Conservation (phyloP, 2,329 filamentous ascomycete genomes). For the Colletotrichum spaethianum region DNA sequence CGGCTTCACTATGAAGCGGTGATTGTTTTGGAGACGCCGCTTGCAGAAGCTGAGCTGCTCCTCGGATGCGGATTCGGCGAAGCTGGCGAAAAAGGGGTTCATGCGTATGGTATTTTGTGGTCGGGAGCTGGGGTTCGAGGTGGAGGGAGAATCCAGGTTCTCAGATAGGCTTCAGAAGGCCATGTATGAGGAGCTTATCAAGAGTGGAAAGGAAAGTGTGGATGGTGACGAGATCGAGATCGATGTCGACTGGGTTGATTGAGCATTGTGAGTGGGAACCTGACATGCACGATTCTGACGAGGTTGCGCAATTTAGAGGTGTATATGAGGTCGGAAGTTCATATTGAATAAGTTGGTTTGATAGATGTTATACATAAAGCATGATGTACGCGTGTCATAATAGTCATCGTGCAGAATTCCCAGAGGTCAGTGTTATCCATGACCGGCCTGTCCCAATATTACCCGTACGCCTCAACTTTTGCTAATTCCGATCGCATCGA, state of each 20-base stretch:
- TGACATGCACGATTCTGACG: background rate
- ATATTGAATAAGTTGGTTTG: background rate
- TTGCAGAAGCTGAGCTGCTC: too few species aligned
- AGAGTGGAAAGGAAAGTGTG: background rate
- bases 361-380: background rate
- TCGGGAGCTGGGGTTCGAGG: background rate
- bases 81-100: background rate
- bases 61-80: background rate
- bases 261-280: background rate
- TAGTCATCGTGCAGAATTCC: too few species aligned
- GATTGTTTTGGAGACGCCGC: too few species aligned
- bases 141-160: background rate
- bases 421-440: background rate
- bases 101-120: slow-evolving; percentile 9
- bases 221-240: background rate
- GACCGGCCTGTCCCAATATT: background rate
- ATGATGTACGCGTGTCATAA: background rate
- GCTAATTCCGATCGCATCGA: too few species aligned
- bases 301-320: background rate
- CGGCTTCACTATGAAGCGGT: too few species aligned
- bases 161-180: background rate
- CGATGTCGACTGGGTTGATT: background rate
- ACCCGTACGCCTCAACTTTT: background rate
- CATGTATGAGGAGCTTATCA: background rate
- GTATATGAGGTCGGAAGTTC: background rate